Percentiles rank a stretch among this genome's conserved stretches.
These are phyloP conservation scores for Vaccinium darrowii DNA, from an alignment of 148 eudicot genomes.

Conservation along the genomic window DNA sequence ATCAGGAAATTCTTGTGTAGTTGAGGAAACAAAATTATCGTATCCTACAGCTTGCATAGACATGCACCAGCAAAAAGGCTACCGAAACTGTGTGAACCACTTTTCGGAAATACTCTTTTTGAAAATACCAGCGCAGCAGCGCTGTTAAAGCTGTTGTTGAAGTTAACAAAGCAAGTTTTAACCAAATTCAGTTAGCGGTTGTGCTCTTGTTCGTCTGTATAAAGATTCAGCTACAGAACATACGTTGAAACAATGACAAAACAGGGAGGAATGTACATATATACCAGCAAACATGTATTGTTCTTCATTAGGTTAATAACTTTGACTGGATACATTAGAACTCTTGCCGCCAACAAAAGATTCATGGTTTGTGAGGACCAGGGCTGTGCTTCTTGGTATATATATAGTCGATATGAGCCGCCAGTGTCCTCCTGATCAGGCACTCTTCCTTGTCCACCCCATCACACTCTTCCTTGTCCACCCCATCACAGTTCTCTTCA, in stretches of 20 bases:
- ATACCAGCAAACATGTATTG: neutral
- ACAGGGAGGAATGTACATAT: neutral
- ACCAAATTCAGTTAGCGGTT: neutral
- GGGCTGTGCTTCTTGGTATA: slow-evolving; percentile 10
- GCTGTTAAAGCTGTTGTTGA: neutral
- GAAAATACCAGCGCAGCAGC: neutral
- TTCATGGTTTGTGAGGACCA: slow-evolving; percentile 4
- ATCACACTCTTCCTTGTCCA: too few species aligned
- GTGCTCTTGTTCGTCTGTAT: neutral
- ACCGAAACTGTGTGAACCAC: neutral
- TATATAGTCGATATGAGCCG: slow-evolving; percentile 22
- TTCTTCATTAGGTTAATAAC: neutral
- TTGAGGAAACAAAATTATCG: slow-evolving; percentile 4
- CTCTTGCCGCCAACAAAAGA: neutral
- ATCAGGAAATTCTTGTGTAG: slow-evolving; percentile 13
- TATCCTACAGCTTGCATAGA: neutral
- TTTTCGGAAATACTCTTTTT: neutral
- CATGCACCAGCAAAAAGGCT: neutral
- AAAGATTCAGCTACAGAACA: neutral
- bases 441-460: slow-evolving; percentile 11
- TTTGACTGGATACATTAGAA: neutral
- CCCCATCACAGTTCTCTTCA: slow-evolving; percentile 15
- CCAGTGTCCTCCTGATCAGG: slow-evolving; percentile 19
- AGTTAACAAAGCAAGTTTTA: neutral
- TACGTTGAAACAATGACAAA: neutral